Conservation (phyloP, 73 alveolate genomes). For the Stentor roeselii region DNA sequence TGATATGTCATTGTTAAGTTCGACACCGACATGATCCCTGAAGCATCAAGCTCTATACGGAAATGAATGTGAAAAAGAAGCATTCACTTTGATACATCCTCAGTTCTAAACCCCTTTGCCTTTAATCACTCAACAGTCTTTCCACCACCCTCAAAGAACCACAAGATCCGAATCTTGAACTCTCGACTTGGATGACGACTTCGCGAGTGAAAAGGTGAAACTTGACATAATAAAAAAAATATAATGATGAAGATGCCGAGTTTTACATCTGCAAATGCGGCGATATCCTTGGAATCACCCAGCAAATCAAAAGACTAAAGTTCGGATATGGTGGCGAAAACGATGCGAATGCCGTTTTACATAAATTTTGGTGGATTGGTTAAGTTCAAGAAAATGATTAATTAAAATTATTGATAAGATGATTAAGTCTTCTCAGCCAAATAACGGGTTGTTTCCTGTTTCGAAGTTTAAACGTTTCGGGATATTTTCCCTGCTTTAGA, state of each 20-base stretch:
- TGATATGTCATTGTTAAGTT: slow-evolving; percentile 71
- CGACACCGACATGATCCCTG: slow-evolving; percentile 91
- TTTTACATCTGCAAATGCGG: slow-evolving; percentile 90
- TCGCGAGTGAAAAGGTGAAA: slow-evolving; percentile 93
- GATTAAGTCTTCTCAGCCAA: too few relatives aligned
- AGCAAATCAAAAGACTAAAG: slow-evolving; percentile 56
- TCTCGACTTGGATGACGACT: slow-evolving; percentile 97
- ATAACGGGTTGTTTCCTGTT: too few relatives aligned
- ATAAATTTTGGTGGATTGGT: slow-evolving; percentile 14
- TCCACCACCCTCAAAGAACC: slow-evolving; percentile 97
- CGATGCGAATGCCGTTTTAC: slow-evolving; percentile 14
- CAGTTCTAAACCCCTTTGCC: slow-evolving; percentile 98
- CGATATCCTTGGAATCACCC: slow-evolving; percentile 83
- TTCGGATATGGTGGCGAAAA: slow-evolving; percentile 23
- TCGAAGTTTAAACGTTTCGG: too few relatives aligned
- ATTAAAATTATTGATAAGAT: neutral
- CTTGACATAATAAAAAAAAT: slow-evolving; percentile 89
- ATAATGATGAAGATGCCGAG: slow-evolving; percentile 89
- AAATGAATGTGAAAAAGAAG: slow-evolving; percentile 80
- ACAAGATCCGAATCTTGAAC: slow-evolving; percentile 94
- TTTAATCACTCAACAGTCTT: slow-evolving; percentile 89
- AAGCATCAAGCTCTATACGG: slow-evolving; percentile 76
- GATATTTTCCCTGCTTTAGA: too few relatives aligned
- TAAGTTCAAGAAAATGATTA: slow-evolving; percentile 5
- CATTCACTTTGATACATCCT: slow-evolving; percentile 95